phyloP scores from a whole-genome alignment of 1,139 yeast species.

The Oligophagozyma castellii region DNA sequence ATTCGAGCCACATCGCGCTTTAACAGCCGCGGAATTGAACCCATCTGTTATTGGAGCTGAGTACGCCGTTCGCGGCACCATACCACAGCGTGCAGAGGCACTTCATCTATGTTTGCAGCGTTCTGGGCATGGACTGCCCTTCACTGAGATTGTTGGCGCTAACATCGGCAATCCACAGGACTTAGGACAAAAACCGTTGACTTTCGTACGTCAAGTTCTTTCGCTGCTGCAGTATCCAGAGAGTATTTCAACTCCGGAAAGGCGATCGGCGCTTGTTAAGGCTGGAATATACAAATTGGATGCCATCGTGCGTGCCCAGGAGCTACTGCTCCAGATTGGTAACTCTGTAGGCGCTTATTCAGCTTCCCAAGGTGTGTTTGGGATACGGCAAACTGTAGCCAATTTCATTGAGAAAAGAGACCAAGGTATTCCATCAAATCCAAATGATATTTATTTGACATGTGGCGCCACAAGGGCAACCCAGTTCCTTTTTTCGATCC shows the following conservation, averaged over 20 bases:
- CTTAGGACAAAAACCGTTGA: conserved; percentile 80
- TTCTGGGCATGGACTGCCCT: conserved; percentile 54
- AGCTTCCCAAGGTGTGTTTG: conserved; percentile 72
- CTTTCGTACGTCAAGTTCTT: conserved; percentile 84
- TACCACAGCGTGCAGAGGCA: conserved; percentile 84
- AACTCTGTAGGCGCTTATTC: conserved; percentile 92
- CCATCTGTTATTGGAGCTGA: conserved; percentile 68
- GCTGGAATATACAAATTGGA: conserved; percentile 44
- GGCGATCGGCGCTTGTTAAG: conserved; percentile 10
- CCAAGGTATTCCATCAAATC: conserved; percentile 44
- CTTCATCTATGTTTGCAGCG: conserved; percentile 41
- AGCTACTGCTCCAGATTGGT: conserved; percentile 39
- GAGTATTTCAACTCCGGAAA: conserved; percentile 26
- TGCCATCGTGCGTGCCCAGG: conserved; percentile 59
- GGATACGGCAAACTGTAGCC: conserved; percentile 65
- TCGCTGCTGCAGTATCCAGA: conserved; percentile 76
- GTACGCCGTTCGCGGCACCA: conserved; percentile 87
- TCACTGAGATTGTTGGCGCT: conserved; percentile 62
- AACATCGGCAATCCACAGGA: conserved; percentile 98
- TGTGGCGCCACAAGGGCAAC: conserved; percentile 96
- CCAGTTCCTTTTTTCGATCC: conserved; percentile 52
- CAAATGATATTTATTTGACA: conserved; percentile 68
- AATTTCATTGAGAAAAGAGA: conserved; percentile 63
- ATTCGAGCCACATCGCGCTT: conserved; percentile 18
- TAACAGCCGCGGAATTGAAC: conserved; percentile 45